Evolutionary conservation across 371 early-diverging fungal genomes (phyloP), one percentile per base, ranked within the genome.

Genomic region (Rozella allomycis): DNA sequence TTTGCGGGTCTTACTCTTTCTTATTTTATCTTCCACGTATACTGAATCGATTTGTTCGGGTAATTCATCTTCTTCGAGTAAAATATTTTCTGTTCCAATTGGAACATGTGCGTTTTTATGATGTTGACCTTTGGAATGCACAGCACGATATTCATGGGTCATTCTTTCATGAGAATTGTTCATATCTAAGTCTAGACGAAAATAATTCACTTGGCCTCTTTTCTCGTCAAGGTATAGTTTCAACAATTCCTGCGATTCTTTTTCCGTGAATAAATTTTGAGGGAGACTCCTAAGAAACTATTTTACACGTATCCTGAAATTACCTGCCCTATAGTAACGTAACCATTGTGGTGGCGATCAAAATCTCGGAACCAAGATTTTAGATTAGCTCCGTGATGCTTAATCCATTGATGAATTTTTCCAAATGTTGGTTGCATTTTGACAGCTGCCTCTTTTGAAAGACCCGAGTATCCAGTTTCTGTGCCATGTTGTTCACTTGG

Each of bases 341-440:
- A 37, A 12, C 38, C 63, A 26, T 53, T 52, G 41, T 59, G 54
- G 45, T 60, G 45, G 39, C 52, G 51, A 37, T 62, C 63, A 47
- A 59, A 62, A 33, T 62, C 60, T 10, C 39, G 45, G 44, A 56
- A 62, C 57, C 58, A 62, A 7, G 54, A 43, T 37, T 62, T 62
- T 16, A 58, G 50, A 33, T 62, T 60, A 8, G 44, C 41, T 1
- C 63, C 63, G 31, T 62, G 63, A 34, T 54, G 50, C 28, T 55
- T 50, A n/a, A 50, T 54, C 32, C 46, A 62, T 7, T 49, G 34
- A 11, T 43, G 38, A 1, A 60, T 36, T 1, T 47, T 35, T 3
- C 43, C 43, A 14, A 60, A 48, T 13, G 58, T 31, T 5, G 47
- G 46, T 7, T 44, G 16, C 1, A 58, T 34, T 2, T 26, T n/a